These are phyloP conservation scores for Pseudocercospora cruenta DNA, from an alignment of 2,329 filamentous ascomycete species.

Conservation along the genomic window DNA sequence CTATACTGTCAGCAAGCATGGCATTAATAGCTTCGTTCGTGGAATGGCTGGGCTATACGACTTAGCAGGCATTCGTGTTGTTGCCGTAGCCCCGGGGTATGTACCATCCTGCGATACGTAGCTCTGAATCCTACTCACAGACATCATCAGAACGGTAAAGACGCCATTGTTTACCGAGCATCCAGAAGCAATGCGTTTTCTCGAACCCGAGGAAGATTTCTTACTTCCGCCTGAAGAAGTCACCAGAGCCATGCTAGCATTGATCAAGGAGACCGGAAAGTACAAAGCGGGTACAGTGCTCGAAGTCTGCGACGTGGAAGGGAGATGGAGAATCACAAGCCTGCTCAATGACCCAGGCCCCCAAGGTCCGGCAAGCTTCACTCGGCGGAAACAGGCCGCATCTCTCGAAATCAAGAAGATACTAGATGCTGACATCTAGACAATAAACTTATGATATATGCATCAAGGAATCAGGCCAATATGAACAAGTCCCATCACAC, in stretches of 20 bases:
- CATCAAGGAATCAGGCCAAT: not conserved
- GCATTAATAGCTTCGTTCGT: constrained; percentile 50
- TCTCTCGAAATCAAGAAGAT: not conserved
- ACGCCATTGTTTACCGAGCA: not conserved
- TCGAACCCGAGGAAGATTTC: not conserved
- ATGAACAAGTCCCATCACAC: not conserved
- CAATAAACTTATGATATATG: not conserved
- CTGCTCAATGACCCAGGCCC: not conserved
- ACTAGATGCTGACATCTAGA: not conserved
- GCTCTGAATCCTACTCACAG: not conserved
- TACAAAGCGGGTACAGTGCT: not conserved
- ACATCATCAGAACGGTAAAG: not conserved
- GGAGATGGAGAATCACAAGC: not conserved
- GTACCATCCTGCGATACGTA: constrained; percentile 52
- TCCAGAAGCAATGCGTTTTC: not conserved
- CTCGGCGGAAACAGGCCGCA: not conserved
- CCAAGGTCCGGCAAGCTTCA: not conserved
- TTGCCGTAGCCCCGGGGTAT: constrained; percentile 61
- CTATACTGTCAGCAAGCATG: constrained; percentile 48
- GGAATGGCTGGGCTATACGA: constrained; percentile 52
- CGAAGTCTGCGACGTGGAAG: not conserved
- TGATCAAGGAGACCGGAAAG: not conserved
- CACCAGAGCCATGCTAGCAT: not conserved
- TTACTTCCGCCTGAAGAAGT: not conserved
- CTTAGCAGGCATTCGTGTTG: constrained; percentile 56